phyloP scores from a whole-genome alignment of 352 stramenopile species.

The Phytophthora brassicae region DNA sequence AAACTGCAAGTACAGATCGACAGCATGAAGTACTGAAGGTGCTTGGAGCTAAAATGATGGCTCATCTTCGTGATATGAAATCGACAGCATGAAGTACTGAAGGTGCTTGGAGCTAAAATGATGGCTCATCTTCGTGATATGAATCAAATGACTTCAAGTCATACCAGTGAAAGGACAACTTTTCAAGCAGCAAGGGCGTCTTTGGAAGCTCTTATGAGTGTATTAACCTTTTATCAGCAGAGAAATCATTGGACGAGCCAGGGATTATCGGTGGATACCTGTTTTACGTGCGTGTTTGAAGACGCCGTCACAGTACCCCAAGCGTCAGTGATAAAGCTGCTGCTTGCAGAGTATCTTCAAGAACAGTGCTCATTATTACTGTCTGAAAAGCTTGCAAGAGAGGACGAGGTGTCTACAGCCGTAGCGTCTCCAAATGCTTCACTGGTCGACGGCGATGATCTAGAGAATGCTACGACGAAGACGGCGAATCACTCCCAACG shows the following conservation, averaged over 20 bases:
- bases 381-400: conserved; percentile 49
- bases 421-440: background rate
- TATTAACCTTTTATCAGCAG: conserved; percentile 21
- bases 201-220: conserved; percentile 26
- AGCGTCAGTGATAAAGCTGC: conserved; percentile 52
- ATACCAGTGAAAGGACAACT: background rate
- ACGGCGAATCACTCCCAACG: conserved; percentile 49
- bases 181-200: conserved; percentile 22
- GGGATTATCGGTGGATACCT: conserved; percentile 28
- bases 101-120: conserved; percentile 23
- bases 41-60: conserved; percentile 20
- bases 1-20: conserved; percentile 18
- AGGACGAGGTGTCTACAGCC: conserved; percentile 32
- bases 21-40: conserved; percentile 22
- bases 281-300: conserved; percentile 48
- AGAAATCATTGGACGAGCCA: background rate
- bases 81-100: conserved; percentile 24
- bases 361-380: conserved; percentile 69
- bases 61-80: conserved; percentile 8
- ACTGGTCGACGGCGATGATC: background rate
- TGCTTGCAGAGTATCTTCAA: conserved; percentile 78
- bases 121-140: conserved; percentile 4
- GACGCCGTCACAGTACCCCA: conserved; percentile 48
- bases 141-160: conserved; percentile 3
- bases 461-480: conserved; percentile 5